A percentile compares a stretch with the other conserved stretches of the same genome.
phyloP scores from a whole-genome alignment of 345 rosid genomes.

The Eucalyptus dawsonii region DNA sequence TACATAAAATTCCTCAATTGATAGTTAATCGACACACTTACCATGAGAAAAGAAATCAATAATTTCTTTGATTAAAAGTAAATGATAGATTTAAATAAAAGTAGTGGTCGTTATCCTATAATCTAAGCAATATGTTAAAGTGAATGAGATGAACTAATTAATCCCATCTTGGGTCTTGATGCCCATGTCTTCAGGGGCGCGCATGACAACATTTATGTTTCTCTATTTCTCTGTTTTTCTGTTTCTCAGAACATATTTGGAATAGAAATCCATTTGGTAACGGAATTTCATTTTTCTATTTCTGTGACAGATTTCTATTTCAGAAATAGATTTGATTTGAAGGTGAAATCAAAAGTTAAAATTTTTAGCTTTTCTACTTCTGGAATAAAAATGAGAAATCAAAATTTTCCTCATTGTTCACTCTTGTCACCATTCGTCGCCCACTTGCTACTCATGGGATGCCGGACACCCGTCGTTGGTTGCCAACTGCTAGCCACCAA shows the following conservation, averaged over 20 bases:
- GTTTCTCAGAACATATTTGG: rapidly evolving
- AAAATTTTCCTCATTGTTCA: too few relatives aligned
- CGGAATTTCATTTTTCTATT: too few relatives aligned
- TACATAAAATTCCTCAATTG: background rate
- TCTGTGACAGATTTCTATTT: rapidly evolving
- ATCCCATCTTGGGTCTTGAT: too few relatives aligned
- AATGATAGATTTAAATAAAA: background rate
- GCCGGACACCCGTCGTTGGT: rapidly evolving
- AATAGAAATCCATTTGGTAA: too few relatives aligned
- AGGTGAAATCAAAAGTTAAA: too few relatives aligned
- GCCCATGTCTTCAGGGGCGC: rapidly evolving
- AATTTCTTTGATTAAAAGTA: background rate
- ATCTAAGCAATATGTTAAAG: too few relatives aligned
- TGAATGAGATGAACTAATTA: too few relatives aligned
- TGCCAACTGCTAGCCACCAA: rapidly evolving
- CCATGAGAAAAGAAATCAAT: background rate
- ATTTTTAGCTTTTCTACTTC: too few relatives aligned
- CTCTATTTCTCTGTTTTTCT: rapidly evolving
- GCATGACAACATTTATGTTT: rapidly evolving
- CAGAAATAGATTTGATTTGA: rapidly evolving
- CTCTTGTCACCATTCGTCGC: rapidly evolving
- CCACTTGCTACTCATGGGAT: rapidly evolving
- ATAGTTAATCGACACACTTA: background rate
- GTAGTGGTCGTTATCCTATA: background rate
- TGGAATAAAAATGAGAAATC: too few relatives aligned